These are phyloP conservation scores for Globisporangium irregulare DNA, from an alignment of 352 stramenopile species.

Conservation along the genomic window DNA sequence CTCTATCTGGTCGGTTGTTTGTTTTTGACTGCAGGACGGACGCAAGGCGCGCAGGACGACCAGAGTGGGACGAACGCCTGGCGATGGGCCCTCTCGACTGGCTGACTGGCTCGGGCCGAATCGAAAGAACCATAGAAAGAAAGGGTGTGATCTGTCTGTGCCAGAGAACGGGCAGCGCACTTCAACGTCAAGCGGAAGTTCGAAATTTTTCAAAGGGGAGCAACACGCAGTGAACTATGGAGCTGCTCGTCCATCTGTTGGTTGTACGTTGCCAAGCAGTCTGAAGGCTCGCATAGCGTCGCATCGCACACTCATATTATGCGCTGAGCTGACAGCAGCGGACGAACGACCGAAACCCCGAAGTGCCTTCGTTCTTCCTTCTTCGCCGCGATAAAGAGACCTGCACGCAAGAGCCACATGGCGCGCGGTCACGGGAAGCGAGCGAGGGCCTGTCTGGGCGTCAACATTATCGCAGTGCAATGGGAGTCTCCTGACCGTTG, in stretches of 20 bases:
- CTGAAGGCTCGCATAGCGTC: not conserved
- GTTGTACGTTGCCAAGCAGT: not conserved
- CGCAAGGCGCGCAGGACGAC: not conserved
- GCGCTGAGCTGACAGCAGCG: not conserved
- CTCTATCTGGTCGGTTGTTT: not conserved
- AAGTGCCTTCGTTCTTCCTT: not conserved
- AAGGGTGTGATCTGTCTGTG: not conserved
- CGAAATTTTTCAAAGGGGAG: not conserved
- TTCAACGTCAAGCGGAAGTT: slow-evolving; percentile 13
- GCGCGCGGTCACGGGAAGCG: not conserved
- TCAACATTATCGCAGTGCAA: not conserved
- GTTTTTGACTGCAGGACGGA: not conserved
- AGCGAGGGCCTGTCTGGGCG: not conserved
- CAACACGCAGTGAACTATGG: not conserved
- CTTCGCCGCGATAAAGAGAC: not conserved
- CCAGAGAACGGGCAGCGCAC: slow-evolving; percentile 1
- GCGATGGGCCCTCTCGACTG: not conserved
- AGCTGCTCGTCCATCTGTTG: not conserved
- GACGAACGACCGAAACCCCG: not conserved
- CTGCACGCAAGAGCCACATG: not conserved
- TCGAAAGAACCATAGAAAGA: slow-evolving; percentile 2
- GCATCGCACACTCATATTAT: too few relatives aligned
- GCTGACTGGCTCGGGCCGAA: slow-evolving; percentile 2
- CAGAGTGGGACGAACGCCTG: not conserved
- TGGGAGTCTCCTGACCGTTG: not conserved